Conservation (phyloP, 2,329 filamentous ascomycete genomes). For the Pestalotiopsis sp. region DNA sequence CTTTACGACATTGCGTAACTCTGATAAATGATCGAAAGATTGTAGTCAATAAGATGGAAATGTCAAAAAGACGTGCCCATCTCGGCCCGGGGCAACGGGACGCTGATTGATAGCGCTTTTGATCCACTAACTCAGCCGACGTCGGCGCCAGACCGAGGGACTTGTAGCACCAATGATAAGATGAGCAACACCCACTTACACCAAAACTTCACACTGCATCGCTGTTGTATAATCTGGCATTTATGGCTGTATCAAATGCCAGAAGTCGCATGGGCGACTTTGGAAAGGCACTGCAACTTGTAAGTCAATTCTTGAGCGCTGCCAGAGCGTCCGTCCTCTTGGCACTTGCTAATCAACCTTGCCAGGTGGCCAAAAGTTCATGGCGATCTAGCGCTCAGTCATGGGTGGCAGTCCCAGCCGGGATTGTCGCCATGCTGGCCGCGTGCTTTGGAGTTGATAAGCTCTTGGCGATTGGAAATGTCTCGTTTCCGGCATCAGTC, state of each 20-base stretch:
- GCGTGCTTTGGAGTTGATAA: slow-evolving; percentile 44
- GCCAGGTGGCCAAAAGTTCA: slow-evolving; percentile 20
- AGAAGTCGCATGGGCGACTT: not conserved
- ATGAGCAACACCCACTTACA: not conserved
- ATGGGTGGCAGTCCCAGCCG: slow-evolving; percentile 53
- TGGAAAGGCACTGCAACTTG: not conserved
- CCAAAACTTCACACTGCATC: not conserved
- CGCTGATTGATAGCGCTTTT: not conserved
- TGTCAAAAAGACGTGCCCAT: not conserved
- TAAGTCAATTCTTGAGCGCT: not conserved
- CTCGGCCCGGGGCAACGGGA: not conserved
- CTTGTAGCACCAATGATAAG: not conserved
- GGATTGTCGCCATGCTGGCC: slow-evolving; percentile 39
- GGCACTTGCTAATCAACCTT: not conserved
- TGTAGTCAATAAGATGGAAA: not conserved
- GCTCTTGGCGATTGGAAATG: slow-evolving; percentile 43
- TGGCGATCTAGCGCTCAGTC: slow-evolving; percentile 27
- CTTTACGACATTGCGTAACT: not conserved
- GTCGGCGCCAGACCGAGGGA: not conserved
- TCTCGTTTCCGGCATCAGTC: slow-evolving; percentile 61
- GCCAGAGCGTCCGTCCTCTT: not conserved
- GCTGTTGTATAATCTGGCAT: not conserved
- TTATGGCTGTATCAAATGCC: not conserved
- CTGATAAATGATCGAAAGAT: no score
- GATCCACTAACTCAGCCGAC: not conserved